Percentiles rank a stretch among this genome's conserved stretches.
Evolutionary conservation across 31 red algal species (phyloP).

Genomic region (Porphyra umbilicalis): DNA sequence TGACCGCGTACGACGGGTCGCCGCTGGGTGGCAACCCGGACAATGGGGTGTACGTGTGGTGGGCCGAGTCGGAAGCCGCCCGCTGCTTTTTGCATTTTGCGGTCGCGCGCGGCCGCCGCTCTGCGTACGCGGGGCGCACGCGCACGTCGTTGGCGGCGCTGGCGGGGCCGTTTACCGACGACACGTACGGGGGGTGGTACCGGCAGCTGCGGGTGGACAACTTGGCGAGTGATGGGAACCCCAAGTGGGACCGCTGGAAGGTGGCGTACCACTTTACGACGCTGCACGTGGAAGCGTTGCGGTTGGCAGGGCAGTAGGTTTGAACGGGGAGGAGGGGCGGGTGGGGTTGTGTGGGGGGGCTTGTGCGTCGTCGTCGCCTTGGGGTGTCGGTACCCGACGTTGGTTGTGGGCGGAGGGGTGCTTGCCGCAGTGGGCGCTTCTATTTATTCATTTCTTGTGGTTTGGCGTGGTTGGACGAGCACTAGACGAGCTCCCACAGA

Average conservation of each 20-base stretch:
- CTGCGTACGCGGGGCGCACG: background rate
- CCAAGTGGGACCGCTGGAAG: background rate
- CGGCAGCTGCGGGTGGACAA: background rate
- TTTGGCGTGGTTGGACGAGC: too few relatives aligned
- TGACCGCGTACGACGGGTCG: background rate
- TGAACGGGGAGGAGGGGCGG: background rate
- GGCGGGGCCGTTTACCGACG: background rate
- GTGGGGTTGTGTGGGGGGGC: background rate
- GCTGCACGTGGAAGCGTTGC: background rate
- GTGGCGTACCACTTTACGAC: background rate
- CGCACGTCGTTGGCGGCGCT: too few relatives aligned
- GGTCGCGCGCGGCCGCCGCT: background rate
- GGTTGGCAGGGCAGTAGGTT: background rate
- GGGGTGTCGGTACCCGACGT: too few relatives aligned
- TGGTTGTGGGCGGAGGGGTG: too few relatives aligned
- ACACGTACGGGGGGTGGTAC: background rate
- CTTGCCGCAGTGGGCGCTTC: too few relatives aligned
- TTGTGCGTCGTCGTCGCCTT: too few relatives aligned
- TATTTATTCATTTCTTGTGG: too few relatives aligned
- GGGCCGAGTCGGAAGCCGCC: background rate
- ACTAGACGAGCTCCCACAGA: too few relatives aligned
- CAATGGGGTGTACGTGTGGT: background rate
- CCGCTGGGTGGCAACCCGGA: background rate
- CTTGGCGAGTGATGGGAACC: background rate
- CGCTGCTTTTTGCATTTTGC: background rate